Evolutionary conservation across 768 basidiomycete species (phyloP), one percentile per base, ranked within the genome.

Genomic region (Boletus rubescentipes): DNA sequence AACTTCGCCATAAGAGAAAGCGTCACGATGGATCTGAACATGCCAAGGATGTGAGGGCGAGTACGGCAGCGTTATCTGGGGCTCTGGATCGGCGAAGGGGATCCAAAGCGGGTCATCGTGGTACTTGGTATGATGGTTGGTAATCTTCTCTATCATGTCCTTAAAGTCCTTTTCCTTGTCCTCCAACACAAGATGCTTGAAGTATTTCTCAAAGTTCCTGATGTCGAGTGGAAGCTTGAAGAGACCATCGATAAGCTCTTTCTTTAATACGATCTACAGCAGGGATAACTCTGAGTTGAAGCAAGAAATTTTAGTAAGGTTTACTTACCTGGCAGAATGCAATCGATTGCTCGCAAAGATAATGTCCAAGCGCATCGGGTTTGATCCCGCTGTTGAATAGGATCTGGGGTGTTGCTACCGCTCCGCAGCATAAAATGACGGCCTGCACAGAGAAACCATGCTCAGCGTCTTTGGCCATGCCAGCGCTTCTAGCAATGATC

Each of bases 271-370:
- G 31, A 45, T 45, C 44, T 45, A 9, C n/a, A 32, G 15, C 7
- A 21, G 31, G 5, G 4, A 12, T 20, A n/a, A 12, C 30, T 31
- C 12, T 18, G 14, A 14, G 16, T 31, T 8, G 23, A 49, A 30
- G 21, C 30, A 12, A n/a, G 2, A 21, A 21, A 16, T 7, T 46
- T 12, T 16, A 5, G 9, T 18, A 40, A 31, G 15, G 14, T n/a
- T n/a, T n/a, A n/a, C 37, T 14, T 21, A 32, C 48, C 38, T 49
- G 48, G 16, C 48, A 49, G 38, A 49, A 49, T 5, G 48, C 38
- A 40, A 49, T 15, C 1, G 48, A 39, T 3, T 40, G 38, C 20
- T 49, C 48, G 10, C 15, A 31, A 21, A 49, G 30, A 23, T 49
- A 40, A 16, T 32, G 48, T 6, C 48, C 48, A 32, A 49, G 38